Evolutionary conservation across 805 yeast species (phyloP), one percentile per base, ranked within the genome.

Genomic region (Lipomyces mesembrius): DNA sequence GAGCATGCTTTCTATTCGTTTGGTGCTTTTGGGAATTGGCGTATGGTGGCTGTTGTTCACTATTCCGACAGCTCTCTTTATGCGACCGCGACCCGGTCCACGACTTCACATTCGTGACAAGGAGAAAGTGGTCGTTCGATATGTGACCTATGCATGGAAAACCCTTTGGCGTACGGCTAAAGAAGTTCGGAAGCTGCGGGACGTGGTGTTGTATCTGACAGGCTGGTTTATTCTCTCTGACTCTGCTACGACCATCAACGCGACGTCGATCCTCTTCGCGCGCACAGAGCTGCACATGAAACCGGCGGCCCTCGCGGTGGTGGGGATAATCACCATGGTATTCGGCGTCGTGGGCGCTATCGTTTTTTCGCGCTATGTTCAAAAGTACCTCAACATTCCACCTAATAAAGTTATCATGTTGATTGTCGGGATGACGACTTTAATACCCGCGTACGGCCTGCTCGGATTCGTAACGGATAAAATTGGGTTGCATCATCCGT

Each of bases 151-250:
- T 68, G 94, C 95, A 1, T 90, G 92, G 90, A 73, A 72, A 29
- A 85, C 90, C 0, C 75, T 90, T 35, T 79, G 76, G 58, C 76
- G 79, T 27, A 85, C 94, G 0, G 77, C 87, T n/a, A 81, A 79
- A 56, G 88, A 86, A 70, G 91, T 89, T 0, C 80, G 85, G 1
- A 77, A 84, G 60, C 77, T 90, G 72, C 82, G 81, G 69, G 94
- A 90, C 72, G 90, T 90, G 22, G 80, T 85, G n/a, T 82, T 85
- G 12, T 90, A 88, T 71, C 77, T 90, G 9, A 59, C 85, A 0
- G 92, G 91, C 0, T 90, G 96, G 96, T 90, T 90, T 71, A 82
- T 90, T 56, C 80, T 90, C 2, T 85, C 91, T 25, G 96, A 90
- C 74, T 87, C 92, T 0, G 79, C 88, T 11, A 88, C 93, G 0